Percentiles rank a stretch among this genome's conserved stretches.
Conservation (phyloP, 2,329 filamentous ascomycete genomes). For the Pestalotiopsis sp. region DNA sequence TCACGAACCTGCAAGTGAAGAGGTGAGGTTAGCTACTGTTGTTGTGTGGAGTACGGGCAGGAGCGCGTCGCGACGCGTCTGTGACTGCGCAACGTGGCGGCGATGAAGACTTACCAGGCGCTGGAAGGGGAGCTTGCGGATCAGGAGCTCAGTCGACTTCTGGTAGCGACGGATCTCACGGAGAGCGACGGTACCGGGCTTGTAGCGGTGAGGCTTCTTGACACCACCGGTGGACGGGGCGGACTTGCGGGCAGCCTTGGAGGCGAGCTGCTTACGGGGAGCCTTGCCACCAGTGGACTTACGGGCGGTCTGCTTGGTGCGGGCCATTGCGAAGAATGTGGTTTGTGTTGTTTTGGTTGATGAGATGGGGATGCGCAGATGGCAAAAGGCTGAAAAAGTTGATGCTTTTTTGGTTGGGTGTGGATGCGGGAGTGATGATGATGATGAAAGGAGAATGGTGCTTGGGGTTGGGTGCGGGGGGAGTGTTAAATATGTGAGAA, state of each 20-base stretch:
- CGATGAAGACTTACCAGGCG: constrained; percentile 66
- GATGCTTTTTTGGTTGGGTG: constrained; percentile 25
- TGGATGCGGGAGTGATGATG: constrained; percentile 28
- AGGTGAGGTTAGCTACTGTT: constrained; percentile 22
- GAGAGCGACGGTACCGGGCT: constrained; percentile 94
- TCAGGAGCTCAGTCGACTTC: constrained; percentile 93
- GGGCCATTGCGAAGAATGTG: constrained; percentile 56
- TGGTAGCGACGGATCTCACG: constrained; percentile 99
- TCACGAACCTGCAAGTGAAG: constrained; percentile 69
- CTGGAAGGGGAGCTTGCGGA: constrained; percentile 98
- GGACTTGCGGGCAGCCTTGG: constrained; percentile 98
- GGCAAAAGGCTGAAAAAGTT: constrained; percentile 22
- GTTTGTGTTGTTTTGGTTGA: constrained; percentile 22
- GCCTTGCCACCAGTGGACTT: constrained; percentile 83
- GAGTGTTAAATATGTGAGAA: constrained; percentile 33
- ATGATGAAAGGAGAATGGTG: constrained; percentile 27
- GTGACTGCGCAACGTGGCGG: neutral
- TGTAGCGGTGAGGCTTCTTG: constrained; percentile 92
- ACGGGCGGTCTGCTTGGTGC: constrained; percentile 69
- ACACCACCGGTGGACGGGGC: constrained; percentile 95
- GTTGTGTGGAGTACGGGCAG: neutral
- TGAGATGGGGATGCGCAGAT: constrained; percentile 27
- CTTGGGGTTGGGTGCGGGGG: constrained; percentile 31
- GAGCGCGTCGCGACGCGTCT: neutral
- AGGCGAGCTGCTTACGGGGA: constrained; percentile 94